These are phyloP conservation scores for Diaporthe sp. DNA, from an alignment of 2,329 filamentous ascomycete species.

Conservation along the genomic window DNA sequence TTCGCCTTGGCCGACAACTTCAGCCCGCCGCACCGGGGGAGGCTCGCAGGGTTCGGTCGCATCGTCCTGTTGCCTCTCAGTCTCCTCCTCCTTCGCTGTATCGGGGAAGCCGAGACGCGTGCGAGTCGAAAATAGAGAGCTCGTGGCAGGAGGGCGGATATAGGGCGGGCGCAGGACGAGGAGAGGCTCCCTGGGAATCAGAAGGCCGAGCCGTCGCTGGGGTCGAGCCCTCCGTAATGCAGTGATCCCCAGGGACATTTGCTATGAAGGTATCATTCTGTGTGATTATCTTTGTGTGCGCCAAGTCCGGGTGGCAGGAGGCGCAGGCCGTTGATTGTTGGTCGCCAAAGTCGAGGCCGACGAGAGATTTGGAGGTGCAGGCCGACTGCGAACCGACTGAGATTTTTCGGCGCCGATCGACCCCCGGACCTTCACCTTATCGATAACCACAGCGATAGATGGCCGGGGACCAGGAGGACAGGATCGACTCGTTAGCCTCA, in stretches of 20 bases:
- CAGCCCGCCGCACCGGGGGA: not conserved
- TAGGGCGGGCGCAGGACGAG: conserved; percentile 13
- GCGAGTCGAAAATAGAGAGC: not conserved
- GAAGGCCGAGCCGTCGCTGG: conserved; percentile 47
- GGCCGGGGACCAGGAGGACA: not conserved
- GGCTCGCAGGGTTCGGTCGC: not conserved
- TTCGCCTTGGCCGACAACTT: not conserved
- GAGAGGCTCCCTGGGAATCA: conserved; percentile 45
- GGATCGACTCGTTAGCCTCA: not conserved
- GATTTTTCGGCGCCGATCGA: conserved; percentile 22
- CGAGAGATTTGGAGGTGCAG: not conserved
- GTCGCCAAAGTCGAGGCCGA: not conserved
- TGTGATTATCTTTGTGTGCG: not conserved
- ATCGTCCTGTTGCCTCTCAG: not conserved
- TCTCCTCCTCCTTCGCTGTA: not conserved
- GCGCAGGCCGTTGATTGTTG: conserved; percentile 11
- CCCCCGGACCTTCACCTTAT: conserved; percentile 14
- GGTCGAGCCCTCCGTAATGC: conserved; percentile 58
- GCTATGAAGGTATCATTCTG: conserved; percentile 56
- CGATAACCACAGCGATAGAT: conserved; percentile 25
- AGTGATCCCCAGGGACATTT: conserved; percentile 62
- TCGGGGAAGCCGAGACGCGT: conserved; percentile 11
- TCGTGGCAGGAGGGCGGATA: conserved; percentile 7
- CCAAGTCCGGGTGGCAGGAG: conserved; percentile 23
- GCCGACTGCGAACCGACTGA: not conserved